Percentiles rank a stretch among this genome's conserved stretches.
phyloP scores from a whole-genome alignment of 2,329 filamentous ascomycete genomes.

The Ceratocystiopsis minuta region DNA sequence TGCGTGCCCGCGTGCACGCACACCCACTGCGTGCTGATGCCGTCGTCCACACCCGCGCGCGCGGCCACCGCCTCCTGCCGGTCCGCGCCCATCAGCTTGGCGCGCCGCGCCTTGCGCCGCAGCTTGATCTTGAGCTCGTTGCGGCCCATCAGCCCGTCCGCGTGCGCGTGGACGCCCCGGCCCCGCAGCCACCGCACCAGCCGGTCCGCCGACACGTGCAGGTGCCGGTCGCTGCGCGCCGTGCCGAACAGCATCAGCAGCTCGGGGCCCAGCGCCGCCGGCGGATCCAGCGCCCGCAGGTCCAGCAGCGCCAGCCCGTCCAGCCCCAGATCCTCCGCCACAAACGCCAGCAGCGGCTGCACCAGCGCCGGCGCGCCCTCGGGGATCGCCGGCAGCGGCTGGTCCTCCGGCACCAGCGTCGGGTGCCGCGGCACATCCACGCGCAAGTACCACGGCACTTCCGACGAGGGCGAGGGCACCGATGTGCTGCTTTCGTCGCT shows the following conservation, averaged over 20 bases:
- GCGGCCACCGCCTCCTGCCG: constrained; percentile 27
- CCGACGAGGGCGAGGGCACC: not conserved
- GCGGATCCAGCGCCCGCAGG: constrained; percentile 66
- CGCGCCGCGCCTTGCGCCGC: constrained; percentile 59
- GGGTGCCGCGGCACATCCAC: constrained; percentile 41
- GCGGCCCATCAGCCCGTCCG: constrained; percentile 74
- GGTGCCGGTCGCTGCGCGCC: constrained; percentile 77
- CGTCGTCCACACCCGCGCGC: constrained; percentile 45
- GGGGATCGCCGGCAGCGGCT: constrained; percentile 37
- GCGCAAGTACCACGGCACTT: constrained; percentile 61
- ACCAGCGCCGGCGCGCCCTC: constrained; percentile 53
- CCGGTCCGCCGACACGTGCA: constrained; percentile 81
- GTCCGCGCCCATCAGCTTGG: constrained; percentile 59
- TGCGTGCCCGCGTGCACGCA: constrained; percentile 75
- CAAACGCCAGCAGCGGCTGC: constrained; percentile 53
- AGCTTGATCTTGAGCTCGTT: constrained; percentile 85
- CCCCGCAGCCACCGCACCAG: constrained; percentile 71
- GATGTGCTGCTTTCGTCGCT: no score
- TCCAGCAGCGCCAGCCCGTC: constrained; percentile 70
- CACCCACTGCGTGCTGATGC: constrained; percentile 85
- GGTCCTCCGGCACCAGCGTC: constrained; percentile 26
- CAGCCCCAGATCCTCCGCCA: constrained; percentile 70
- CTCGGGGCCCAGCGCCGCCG: constrained; percentile 71
- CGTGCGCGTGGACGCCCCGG: constrained; percentile 55
- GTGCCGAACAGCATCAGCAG: constrained; percentile 87